Evolutionary conservation across 148 eudicot species (phyloP).

Genomic region (Heliosperma pusillum): DNA sequence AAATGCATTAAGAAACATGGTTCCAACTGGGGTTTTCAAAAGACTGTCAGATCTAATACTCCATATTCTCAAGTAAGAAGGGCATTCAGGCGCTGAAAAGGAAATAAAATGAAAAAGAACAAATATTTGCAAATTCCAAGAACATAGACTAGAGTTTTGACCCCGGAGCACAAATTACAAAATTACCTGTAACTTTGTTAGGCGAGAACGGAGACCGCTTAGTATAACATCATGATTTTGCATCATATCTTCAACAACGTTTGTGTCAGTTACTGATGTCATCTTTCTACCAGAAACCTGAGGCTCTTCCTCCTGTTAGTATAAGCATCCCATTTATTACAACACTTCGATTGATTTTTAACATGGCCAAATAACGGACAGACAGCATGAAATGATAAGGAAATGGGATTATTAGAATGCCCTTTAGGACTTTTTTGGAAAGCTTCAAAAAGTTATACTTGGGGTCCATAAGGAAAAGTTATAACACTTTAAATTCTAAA

Average conservation of each 20-base stretch:
- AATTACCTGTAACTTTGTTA: constrained; percentile 88
- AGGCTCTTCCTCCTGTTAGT: constrained; percentile 52
- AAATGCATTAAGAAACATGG: constrained; percentile 3
- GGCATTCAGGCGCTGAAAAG: not conserved
- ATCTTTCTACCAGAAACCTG: constrained; percentile 43
- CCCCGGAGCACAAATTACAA: constrained; percentile 4
- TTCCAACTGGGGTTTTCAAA: not conserved
- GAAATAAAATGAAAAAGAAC: too few species aligned
- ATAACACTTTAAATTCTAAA: not conserved
- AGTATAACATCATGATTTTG: constrained; percentile 70
- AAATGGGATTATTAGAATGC: not conserved
- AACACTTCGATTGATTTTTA: not conserved
- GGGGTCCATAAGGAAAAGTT: too few species aligned
- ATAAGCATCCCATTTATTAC: constrained; percentile 12
- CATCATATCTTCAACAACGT: constrained; percentile 60
- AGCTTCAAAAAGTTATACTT: not conserved
- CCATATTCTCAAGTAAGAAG: not conserved
- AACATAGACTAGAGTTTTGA: not conserved
- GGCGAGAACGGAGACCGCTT: constrained; percentile 73
- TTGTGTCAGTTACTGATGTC: constrained; percentile 35
- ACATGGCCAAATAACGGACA: too few species aligned
- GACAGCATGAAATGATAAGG: too few species aligned
- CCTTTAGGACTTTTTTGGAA: too few species aligned
- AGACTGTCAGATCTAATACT: not conserved
- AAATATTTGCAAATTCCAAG: not conserved